phyloP scores from a whole-genome alignment of 2,329 filamentous ascomycete species.

The Aspergillus melleus region DNA sequence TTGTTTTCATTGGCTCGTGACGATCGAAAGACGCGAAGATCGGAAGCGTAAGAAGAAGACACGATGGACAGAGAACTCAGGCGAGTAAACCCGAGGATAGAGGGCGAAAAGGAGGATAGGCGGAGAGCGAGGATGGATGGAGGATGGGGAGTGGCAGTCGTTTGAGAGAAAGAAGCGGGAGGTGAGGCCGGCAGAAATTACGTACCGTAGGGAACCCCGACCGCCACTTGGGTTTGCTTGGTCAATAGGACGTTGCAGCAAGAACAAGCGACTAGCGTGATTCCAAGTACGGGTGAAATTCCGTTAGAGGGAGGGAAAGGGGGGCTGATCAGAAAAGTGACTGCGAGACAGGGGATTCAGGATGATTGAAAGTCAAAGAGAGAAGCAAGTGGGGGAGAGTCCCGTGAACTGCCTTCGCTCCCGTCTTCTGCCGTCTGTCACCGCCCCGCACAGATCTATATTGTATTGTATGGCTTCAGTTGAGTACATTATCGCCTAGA shows the following conservation, averaged over 20 bases:
- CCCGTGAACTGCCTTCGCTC: no score
- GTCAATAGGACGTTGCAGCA: background rate
- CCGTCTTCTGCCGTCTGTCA: background rate
- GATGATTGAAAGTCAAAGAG: background rate
- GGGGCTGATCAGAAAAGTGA: background rate
- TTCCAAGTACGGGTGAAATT: background rate
- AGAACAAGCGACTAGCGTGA: background rate
- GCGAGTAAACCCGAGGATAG: background rate
- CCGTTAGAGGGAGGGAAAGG: background rate
- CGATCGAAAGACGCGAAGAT: background rate
- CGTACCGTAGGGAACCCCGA: background rate
- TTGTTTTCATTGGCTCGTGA: conserved; percentile 30
- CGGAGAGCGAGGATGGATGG: background rate
- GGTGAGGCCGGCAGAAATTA: background rate
- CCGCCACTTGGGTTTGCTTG: background rate
- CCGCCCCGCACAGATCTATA: no score
- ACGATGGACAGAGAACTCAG: conserved; percentile 6
- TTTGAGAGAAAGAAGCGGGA: background rate
- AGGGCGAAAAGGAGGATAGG: background rate
- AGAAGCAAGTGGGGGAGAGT: background rate
- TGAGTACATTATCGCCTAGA: no score
- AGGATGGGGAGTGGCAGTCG: background rate
- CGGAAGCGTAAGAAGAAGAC: background rate
- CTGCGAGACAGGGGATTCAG: background rate
- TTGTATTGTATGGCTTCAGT: no score